Evolutionary conservation across 345 rosid species (phyloP).

Genomic region (Lepidium sativum): DNA sequence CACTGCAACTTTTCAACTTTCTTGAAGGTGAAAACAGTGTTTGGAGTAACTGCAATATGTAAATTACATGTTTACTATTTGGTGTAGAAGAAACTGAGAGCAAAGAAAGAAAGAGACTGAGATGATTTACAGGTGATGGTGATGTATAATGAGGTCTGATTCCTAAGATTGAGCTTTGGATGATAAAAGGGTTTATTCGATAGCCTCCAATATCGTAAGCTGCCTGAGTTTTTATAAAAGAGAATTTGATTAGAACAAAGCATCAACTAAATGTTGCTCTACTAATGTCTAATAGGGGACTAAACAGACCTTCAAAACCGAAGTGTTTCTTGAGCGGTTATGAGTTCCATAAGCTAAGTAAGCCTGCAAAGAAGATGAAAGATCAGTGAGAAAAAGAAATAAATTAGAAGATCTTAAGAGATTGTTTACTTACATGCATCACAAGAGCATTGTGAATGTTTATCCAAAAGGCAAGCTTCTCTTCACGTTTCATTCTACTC

Average conservation of each 20-base stretch:
- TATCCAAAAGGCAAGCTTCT: slow-evolving; percentile 91
- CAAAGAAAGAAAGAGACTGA: not conserved
- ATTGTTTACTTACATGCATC: slow-evolving; percentile 55
- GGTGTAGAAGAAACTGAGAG: not conserved
- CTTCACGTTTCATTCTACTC: slow-evolving; percentile 74
- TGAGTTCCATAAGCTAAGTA: slow-evolving; percentile 69
- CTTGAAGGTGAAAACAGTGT: slow-evolving; percentile 67
- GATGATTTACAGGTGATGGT: slow-evolving; percentile 43
- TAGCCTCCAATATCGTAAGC: slow-evolving; percentile 75
- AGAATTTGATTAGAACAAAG: not conserved
- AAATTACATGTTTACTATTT: not conserved
- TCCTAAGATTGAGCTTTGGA: slow-evolving; percentile 68
- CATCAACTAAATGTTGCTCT: not conserved
- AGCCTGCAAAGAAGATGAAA: slow-evolving; percentile 43
- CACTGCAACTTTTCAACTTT: slow-evolving; percentile 42
- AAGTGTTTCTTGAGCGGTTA: slow-evolving; percentile 35
- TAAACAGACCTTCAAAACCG: slow-evolving; percentile 60
- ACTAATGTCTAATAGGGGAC: not conserved
- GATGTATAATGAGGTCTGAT: slow-evolving; percentile 51
- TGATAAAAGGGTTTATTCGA: slow-evolving; percentile 44
- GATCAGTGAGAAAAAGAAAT: not conserved
- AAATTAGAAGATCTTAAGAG: not conserved
- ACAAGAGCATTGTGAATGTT: slow-evolving; percentile 83
- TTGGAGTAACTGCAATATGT: slow-evolving; percentile 60
- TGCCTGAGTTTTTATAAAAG: slow-evolving; percentile 41